Percentiles rank a stretch among this genome's conserved stretches.
phyloP scores from a whole-genome alignment of 192 early-diverging fungal genomes.

The Oehlia diaphana region DNA sequence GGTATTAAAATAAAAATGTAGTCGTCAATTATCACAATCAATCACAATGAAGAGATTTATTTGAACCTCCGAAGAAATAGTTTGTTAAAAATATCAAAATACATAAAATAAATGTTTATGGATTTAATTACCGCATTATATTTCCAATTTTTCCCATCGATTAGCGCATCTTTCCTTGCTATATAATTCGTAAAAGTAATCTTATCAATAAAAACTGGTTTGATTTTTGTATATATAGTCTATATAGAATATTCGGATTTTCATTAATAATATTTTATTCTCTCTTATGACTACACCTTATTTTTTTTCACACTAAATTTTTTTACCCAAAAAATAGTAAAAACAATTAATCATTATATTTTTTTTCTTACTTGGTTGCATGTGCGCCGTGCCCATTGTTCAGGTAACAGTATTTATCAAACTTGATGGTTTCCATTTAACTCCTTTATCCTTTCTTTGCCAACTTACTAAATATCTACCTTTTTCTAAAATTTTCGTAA shows the following conservation, averaged over 20 bases:
- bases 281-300: background rate
- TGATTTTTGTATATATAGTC: no score
- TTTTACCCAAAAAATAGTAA: conserved; percentile 3
- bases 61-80: background rate
- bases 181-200: no score
- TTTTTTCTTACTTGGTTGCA: conserved; percentile 10
- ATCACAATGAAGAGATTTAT: background rate
- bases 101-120: background rate
- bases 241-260: no score
- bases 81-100: background rate
- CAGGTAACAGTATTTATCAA: background rate
- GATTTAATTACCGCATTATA: background rate
- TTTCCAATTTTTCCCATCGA: background rate
- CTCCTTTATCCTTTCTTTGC: background rate
- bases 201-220: no score
- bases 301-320: background rate
- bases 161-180: no score
- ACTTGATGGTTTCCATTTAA: background rate
- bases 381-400: conserved; percentile 14
- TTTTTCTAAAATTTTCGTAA: background rate
- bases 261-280: background rate
- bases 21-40: background rate
- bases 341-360: conserved; percentile 1
- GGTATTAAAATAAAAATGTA: background rate
- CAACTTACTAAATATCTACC: background rate